Percentiles rank a stretch among this genome's conserved stretches.
These are phyloP conservation scores for Mycena alexandri DNA, from an alignment of 768 basidiomycete species.

Conservation along the genomic window DNA sequence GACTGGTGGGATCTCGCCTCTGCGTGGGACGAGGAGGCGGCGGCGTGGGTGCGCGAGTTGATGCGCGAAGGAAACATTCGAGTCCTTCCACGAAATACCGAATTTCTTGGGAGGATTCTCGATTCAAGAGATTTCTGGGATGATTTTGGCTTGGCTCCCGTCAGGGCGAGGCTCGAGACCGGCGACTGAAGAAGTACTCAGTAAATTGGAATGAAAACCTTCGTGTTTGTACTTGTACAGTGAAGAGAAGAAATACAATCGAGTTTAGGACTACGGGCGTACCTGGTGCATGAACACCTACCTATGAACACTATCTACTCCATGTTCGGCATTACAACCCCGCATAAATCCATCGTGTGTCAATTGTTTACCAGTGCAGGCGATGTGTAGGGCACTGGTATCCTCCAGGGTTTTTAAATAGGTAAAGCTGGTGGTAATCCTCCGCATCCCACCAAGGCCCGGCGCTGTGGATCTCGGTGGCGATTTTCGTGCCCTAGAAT, in stretches of 20 bases:
- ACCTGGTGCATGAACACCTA: too few relatives aligned
- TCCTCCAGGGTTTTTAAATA: slow-evolving; percentile 75
- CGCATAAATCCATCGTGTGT: neutral
- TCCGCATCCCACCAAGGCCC: slow-evolving; percentile 75
- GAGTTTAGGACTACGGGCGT: too few relatives aligned
- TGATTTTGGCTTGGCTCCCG: slow-evolving; percentile 58
- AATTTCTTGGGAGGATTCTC: slow-evolving; percentile 63
- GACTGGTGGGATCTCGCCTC: slow-evolving; percentile 79
- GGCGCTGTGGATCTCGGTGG: slow-evolving; percentile 68
- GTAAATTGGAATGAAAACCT: too few relatives aligned
- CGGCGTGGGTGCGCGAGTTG: slow-evolving; percentile 69
- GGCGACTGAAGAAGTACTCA: neutral
- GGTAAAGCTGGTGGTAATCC: slow-evolving; percentile 74
- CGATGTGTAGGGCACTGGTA: slow-evolving; percentile 83
- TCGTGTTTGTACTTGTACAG: too few relatives aligned
- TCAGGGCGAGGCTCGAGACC: slow-evolving; percentile 51
- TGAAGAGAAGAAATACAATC: too few relatives aligned
- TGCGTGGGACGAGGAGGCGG: slow-evolving; percentile 66
- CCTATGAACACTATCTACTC: too few relatives aligned
- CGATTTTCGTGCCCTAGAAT: slow-evolving; percentile 60
- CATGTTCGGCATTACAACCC: neutral
- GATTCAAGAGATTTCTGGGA: slow-evolving; percentile 75
- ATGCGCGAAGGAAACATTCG: slow-evolving; percentile 65
- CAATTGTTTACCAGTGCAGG: slow-evolving; percentile 69
- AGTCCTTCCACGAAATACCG: slow-evolving; percentile 65